Percentiles rank a stretch among this genome's conserved stretches.
Conservation (phyloP, 202 grass and related monocot species). For the Carex sylvatica region DNA sequence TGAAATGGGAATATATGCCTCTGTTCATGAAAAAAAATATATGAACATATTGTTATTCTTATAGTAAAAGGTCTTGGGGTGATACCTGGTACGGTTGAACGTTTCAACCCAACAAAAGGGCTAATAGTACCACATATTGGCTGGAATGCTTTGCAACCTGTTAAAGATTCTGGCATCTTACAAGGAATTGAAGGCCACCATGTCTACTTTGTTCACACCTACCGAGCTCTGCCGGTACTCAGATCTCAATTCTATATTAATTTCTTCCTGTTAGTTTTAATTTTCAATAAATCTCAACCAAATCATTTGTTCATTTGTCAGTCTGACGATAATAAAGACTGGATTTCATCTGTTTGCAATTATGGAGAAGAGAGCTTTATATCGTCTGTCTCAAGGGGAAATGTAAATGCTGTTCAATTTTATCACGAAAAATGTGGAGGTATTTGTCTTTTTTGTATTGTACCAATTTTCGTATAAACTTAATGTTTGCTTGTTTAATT, state of each 20-base stretch:
- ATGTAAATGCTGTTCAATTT: conserved; percentile 89
- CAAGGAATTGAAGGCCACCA: conserved; percentile 70
- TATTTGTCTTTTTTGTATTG: too few relatives aligned
- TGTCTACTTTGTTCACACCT: conserved; percentile 99
- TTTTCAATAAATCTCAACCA: too few relatives aligned
- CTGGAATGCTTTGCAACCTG: conserved; percentile 73
- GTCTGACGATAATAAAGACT: conserved; percentile 85
- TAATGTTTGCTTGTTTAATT: not conserved
- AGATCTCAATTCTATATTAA: not conserved
- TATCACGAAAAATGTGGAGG: conserved; percentile 97
- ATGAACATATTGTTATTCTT: conserved; percentile 19
- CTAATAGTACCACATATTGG: conserved; percentile 95
- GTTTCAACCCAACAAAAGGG: conserved; percentile 78
- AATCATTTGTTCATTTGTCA: conserved; percentile 37
- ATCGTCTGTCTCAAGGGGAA: conserved; percentile 90
- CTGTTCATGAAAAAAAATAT: not conserved
- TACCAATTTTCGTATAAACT: not conserved
- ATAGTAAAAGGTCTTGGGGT: conserved; percentile 86
- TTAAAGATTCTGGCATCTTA: conserved; percentile 76
- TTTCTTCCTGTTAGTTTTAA: not conserved
- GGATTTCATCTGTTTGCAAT: conserved; percentile 81
- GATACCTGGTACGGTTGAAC: conserved; percentile 75
- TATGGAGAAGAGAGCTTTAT: conserved; percentile 70
- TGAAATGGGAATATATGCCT: not conserved
- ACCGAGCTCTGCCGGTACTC: conserved; percentile 61